A percentile compares a stretch with the other conserved stretches of the same genome.
Evolutionary conservation across 768 basidiomycete genomes (phyloP).

Genomic region (Boletellus sp.): DNA sequence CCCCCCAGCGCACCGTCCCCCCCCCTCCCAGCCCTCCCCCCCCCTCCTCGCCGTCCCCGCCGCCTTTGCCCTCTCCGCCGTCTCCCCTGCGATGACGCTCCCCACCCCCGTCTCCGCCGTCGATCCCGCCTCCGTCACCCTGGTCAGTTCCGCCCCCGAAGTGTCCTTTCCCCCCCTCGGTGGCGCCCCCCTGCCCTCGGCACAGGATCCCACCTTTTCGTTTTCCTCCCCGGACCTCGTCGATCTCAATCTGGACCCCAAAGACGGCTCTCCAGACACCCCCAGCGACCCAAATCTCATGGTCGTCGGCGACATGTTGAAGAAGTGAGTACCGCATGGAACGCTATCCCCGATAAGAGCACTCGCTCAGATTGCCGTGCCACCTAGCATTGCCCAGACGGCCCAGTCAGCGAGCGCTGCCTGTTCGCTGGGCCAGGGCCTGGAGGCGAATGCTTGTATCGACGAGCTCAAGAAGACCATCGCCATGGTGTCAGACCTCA

Average conservation of each 20-base stretch:
- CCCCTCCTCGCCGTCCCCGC: constrained; percentile 1
- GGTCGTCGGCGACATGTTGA: constrained; percentile 47
- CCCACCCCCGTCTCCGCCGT: constrained; percentile 12
- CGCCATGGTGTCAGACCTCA: constrained; percentile 50
- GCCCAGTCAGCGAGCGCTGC: constrained; percentile 54
- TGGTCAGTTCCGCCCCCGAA: constrained; percentile 22
- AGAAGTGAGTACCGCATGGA: constrained; percentile 42
- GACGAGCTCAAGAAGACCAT: constrained; percentile 56
- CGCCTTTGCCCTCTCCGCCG: neutral
- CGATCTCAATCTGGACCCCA: constrained; percentile 16
- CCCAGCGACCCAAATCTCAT: constrained; percentile 46
- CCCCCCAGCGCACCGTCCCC: too few relatives aligned
- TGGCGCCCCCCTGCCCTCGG: constrained; percentile 2
- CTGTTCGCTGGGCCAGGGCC: constrained; percentile 43
- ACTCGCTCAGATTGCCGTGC: constrained; percentile 19
- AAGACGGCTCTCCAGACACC: constrained; percentile 28
- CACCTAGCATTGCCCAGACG: constrained; percentile 54
- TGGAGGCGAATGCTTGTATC: constrained; percentile 48
- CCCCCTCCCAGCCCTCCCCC: too few relatives aligned
- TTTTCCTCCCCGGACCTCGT: constrained; percentile 25
- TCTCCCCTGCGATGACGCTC: constrained; percentile 9
- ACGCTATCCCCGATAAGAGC: neutral
- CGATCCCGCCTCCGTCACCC: constrained; percentile 17
- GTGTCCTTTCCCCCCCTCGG: constrained; percentile 23
- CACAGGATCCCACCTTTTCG: constrained; percentile 20